These are phyloP conservation scores for Fusarium sp. DNA, from an alignment of 2,329 filamentous ascomycete species.

Conservation along the genomic window DNA sequence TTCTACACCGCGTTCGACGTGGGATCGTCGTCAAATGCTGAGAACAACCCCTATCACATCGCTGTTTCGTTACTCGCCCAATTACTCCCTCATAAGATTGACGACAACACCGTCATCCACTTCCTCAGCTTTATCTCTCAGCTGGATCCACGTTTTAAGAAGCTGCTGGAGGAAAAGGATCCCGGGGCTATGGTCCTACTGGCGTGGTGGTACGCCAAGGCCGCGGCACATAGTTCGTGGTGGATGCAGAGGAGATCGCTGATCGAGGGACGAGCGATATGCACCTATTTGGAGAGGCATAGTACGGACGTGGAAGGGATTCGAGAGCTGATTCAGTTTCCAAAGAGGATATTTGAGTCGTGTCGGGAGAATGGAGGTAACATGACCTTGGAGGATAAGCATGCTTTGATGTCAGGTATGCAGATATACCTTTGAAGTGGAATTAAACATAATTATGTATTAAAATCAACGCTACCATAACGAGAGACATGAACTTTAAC, in stretches of 20 bases:
- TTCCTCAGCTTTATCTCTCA: constrained; percentile 63
- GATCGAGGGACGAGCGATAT: constrained; percentile 66
- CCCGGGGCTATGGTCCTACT: constrained; percentile 66
- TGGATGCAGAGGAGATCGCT: constrained; percentile 62
- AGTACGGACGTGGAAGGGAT: constrained; percentile 28
- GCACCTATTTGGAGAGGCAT: constrained; percentile 52
- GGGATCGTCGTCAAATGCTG: constrained; percentile 32
- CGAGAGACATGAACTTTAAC: constrained; percentile 23
- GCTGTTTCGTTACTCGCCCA: constrained; percentile 55
- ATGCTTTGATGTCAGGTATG: not conserved
- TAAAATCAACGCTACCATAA: constrained; percentile 17
- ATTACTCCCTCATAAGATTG: constrained; percentile 54
- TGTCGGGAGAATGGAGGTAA: not conserved
- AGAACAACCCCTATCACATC: constrained; percentile 52
- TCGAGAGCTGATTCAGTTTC: constrained; percentile 34
- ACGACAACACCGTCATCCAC: constrained; percentile 57
- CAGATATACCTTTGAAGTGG: not conserved
- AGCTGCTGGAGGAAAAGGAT: constrained; percentile 64
- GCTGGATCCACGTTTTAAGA: constrained; percentile 59
- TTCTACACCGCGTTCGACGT: constrained; percentile 52
- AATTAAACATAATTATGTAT: constrained; percentile 1
- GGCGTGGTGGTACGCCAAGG: constrained; percentile 68
- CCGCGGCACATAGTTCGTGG: constrained; percentile 59
- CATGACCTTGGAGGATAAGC: not conserved
- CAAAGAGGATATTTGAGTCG: constrained; percentile 34